Conservation (phyloP, 2,329 filamentous ascomycete genomes). For the Fusarium sublunatum region DNA sequence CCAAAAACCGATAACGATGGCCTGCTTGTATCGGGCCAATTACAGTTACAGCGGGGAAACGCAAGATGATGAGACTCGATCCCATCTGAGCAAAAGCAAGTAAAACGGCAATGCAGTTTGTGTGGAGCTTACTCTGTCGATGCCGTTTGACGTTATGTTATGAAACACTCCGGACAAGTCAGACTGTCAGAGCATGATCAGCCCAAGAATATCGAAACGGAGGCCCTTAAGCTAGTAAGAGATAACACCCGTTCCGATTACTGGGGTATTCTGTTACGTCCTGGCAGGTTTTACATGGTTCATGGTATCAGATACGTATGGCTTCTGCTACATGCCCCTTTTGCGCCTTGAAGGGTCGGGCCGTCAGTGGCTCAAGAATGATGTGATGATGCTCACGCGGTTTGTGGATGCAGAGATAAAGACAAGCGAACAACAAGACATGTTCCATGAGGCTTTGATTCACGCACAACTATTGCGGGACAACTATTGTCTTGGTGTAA, state of each 20-base stretch:
- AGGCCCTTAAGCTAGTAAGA: conserved; percentile 19
- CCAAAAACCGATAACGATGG: conserved; percentile 22
- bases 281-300: conserved; percentile 15
- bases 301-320: conserved; percentile 20
- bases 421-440: not conserved
- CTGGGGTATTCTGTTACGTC: conserved; percentile 3
- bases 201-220: conserved; percentile 3
- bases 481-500: conserved; percentile 6
- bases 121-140: conserved; percentile 10
- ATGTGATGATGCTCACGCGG: conserved; percentile 16
- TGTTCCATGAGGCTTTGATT: conserved; percentile 17
- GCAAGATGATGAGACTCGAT: conserved; percentile 34
- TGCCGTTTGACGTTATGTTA: conserved; percentile 5
- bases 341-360: conserved; percentile 30
- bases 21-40: conserved; percentile 1
- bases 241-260: conserved; percentile 13
- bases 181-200: conserved; percentile 12
- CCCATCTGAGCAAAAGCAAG: conserved; percentile 39
- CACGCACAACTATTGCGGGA: conserved; percentile 3
- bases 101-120: conserved; percentile 24
- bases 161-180: conserved; percentile 8
- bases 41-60: conserved; percentile 13
- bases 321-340: conserved; percentile 21
- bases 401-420: not conserved
- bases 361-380: conserved; percentile 25